Base-by-base conservation (phyloP, 2,329 filamentous ascomycete genomes). In the Fusarium transvaalense region DNA sequence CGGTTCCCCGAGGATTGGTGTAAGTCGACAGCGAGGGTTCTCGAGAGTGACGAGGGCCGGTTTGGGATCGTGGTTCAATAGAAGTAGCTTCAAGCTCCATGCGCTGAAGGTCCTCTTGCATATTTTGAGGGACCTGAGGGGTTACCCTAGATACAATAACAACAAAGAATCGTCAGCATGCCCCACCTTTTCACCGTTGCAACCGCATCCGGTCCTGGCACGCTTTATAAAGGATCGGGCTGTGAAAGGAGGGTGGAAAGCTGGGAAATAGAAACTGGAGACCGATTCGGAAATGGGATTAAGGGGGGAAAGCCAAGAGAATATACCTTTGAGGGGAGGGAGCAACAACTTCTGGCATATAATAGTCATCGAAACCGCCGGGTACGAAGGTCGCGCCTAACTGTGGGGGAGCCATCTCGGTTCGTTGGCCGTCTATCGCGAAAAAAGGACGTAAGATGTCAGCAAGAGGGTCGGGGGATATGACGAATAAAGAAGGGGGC, bases 71-170 rank as follows among this genome's bases (percentile, higher is more conserved):
- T 74, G 74, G 74, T 58, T 77, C 76, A 64, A 74, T 80, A 76
- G 80, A 81, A 80, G 83, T 86, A 64, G 91, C 91, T 83, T 94
- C 90, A 64, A 94, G 86, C 84, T 97, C 94, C 83, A 99, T 89
- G 79, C 94, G 91, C 76, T 95, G 92, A 71, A 99, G 88, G 81
- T 92, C 95, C 76, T 97, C 91, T 82, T 97, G 94, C 88, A 99
- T 97, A 81, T 97, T 95, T 81, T 95, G 92, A 72, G 95, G 93
- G 71, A 97, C 94, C 85, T 97, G 94, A 78, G 93, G 92, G 89
- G 95, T 97, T 76, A 97, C 89, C 83, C 93, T 97, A 80, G 71
- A 77, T 68, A 76, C 74, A 74, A 69, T 54, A 61, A 72, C 67
- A 72, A 74, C 69, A 72, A 70, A 78, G 74, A 72, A 74, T 69